Percentiles rank a stretch among this genome's conserved stretches.
Evolutionary conservation across 176 grass and related monocot genomes (phyloP).

Genomic region (Pharus latifolius): DNA sequence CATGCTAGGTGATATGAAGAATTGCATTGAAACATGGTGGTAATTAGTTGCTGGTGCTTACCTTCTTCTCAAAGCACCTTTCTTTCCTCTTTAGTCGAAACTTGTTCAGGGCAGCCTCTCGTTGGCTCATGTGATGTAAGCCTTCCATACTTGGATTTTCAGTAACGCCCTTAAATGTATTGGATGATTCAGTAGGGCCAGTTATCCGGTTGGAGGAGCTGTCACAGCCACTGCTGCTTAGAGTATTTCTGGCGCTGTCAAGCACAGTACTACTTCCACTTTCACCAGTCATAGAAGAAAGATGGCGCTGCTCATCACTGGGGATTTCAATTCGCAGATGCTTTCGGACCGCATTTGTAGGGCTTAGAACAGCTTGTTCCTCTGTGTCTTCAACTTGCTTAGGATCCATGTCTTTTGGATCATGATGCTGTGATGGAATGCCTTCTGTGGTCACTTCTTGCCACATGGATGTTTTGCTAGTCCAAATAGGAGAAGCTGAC

Average conservation of each 20-base stretch:
- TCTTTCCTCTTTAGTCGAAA: conserved; percentile 96
- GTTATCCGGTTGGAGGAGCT: conserved; percentile 20
- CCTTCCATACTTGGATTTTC: conserved; percentile 27
- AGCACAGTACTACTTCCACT: conserved; percentile 28
- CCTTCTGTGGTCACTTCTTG: conserved; percentile 16
- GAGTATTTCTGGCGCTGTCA: conserved; percentile 20
- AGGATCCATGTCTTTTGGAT: conserved; percentile 3
- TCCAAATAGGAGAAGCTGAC: conserved; percentile 38
- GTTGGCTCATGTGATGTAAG: conserved; percentile 36
- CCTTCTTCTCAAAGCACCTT: conserved; percentile 98
- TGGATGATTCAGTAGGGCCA: conserved; percentile 12
- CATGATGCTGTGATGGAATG: conserved; percentile 14
- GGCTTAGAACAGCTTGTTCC: neutral
- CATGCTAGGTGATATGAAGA: neutral
- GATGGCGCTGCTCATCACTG: conserved; percentile 17
- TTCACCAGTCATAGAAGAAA: conserved; percentile 40
- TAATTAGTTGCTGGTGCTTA: conserved; percentile 8
- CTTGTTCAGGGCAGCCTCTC: conserved; percentile 86
- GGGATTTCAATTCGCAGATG: conserved; percentile 16
- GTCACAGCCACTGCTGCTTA: conserved; percentile 15
- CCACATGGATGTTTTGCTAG: conserved; percentile 13
- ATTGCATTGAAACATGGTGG: neutral
- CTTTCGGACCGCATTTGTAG: conserved; percentile 10
- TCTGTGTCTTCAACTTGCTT: conserved; percentile 7
- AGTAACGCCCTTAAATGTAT: neutral